Base-by-base conservation (phyloP, 371 early-diverging fungal genomes). In the Saksenaea vasiformis region DNA sequence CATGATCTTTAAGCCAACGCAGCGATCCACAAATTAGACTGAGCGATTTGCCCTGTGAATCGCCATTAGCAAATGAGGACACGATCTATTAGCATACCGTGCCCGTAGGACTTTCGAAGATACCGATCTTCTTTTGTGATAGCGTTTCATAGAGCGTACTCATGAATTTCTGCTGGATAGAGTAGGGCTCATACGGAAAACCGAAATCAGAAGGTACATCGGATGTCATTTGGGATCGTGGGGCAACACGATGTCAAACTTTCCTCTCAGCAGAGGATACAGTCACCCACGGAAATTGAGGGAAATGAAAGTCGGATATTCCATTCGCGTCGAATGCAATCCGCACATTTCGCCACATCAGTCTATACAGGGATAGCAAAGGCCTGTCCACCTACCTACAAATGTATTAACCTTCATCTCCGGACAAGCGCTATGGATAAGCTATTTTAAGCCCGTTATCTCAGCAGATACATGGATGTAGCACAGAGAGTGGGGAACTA, bases 71-170 rank as follows among this genome's bases (percentile, higher is more conserved):
- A 3, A 10, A 36, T 58, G 31, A 27, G 13, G 13, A 19, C 14
- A 27, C 22, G 31, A 22, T 22, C 37, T 37, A 36, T 31, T 55
- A 24, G 37, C 62, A 66, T 76, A 90, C 92, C 5, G 96, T 96
- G 13, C 97, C 96, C 2, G 96, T 97, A 5, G 97, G 97, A 24
- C 89, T 89, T 70, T 96, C 95, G 61, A 95, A 93, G 1, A 97
- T 85, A 8, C 90, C 93, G 56, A 96, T 83, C 58, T 92, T 86
- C 3, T 85, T 75, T 22, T 80, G 62, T 19, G 91, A 88, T 3
- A 94, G 71, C 5, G 84, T 80, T 10, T 84, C 74, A 69, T 90
- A 94, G 26, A 95, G 74, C 24, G 76, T 73, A 34, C 71, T 64
- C 95, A 96, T 95, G 56, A 95, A 93, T 3, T 90, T 85, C 54